Evolutionary conservation across 805 yeast species (phyloP).

Genomic region (Wickerhamiella alocasiicola): DNA sequence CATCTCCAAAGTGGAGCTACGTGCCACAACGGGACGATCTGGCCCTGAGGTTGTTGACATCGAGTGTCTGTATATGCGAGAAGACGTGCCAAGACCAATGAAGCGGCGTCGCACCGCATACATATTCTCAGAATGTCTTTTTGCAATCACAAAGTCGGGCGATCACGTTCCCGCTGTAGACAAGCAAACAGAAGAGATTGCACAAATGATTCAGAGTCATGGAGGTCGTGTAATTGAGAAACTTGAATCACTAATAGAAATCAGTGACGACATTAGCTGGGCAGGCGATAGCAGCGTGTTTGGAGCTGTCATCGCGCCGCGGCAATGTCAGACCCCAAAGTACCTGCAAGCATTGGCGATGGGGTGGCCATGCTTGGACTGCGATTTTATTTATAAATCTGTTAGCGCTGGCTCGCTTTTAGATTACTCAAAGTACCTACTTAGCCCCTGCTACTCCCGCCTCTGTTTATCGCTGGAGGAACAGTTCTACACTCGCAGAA

Average conservation of each 20-base stretch:
- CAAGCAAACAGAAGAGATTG: not conserved
- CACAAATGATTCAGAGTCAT: not conserved
- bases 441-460: no score
- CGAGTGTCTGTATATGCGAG: constrained; percentile 1
- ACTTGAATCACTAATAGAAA: not conserved
- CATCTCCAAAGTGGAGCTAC: not conserved
- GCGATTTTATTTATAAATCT: constrained; percentile 43
- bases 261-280: not conserved
- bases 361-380: constrained; percentile 76
- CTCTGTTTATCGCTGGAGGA: constrained; percentile 34
- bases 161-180: not conserved
- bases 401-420: constrained; percentile 25
- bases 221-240: constrained; percentile 1
- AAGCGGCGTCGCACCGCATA: not conserved
- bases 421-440: constrained; percentile 34
- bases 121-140: not conserved
- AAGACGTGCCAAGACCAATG: not conserved
- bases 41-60: not conserved
- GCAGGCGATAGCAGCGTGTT: not conserved
- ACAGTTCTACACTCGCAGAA: constrained; percentile 21
- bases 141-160: constrained; percentile 1
- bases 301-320: constrained; percentile 8
- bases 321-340: constrained; percentile 40
- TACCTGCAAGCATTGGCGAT: constrained; percentile 65
- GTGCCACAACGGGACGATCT: not conserved